Conservation (phyloP, 352 stramenopile species). For the Phytophthora quininea region DNA sequence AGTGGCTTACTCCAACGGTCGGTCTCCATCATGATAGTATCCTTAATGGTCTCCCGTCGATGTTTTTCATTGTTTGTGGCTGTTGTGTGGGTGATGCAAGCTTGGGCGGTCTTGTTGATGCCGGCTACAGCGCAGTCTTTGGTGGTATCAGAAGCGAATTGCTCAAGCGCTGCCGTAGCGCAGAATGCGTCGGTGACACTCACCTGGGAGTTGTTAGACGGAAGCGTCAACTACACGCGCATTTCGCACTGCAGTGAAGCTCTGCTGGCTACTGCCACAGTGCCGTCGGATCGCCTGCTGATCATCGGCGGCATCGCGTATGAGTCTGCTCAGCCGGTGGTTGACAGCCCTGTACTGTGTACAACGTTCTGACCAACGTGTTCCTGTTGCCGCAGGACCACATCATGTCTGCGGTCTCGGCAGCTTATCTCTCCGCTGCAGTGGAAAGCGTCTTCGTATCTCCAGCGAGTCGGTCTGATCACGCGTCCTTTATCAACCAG, state of each 20-base stretch:
- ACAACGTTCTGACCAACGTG: conserved; percentile 39
- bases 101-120: background rate
- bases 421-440: conserved; percentile 20
- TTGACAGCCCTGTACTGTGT: conserved; percentile 63
- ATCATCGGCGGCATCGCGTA: conserved; percentile 74
- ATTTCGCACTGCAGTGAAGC: conserved; percentile 54
- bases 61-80: background rate
- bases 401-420: conserved; percentile 50
- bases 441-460: conserved; percentile 64
- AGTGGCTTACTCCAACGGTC: conserved; percentile 28
- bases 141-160: conserved; percentile 36
- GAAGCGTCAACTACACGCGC: conserved; percentile 50
- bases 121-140: conserved; percentile 13
- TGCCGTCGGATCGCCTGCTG: conserved; percentile 37
- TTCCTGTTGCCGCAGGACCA: conserved; percentile 55
- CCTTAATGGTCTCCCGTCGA: background rate
- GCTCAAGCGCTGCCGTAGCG: conserved; percentile 33
- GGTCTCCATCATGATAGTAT: conserved; percentile 8
- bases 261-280: conserved; percentile 13
- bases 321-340: conserved; percentile 70
- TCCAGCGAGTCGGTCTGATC: conserved; percentile 60
- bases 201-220: conserved; percentile 37
- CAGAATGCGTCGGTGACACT: conserved; percentile 48
- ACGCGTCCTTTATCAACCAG: conserved; percentile 48
- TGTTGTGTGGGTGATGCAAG: background rate